Base-by-base conservation (phyloP, 2,329 filamentous ascomycete genomes). In the Colletotrichum acutatum region DNA sequence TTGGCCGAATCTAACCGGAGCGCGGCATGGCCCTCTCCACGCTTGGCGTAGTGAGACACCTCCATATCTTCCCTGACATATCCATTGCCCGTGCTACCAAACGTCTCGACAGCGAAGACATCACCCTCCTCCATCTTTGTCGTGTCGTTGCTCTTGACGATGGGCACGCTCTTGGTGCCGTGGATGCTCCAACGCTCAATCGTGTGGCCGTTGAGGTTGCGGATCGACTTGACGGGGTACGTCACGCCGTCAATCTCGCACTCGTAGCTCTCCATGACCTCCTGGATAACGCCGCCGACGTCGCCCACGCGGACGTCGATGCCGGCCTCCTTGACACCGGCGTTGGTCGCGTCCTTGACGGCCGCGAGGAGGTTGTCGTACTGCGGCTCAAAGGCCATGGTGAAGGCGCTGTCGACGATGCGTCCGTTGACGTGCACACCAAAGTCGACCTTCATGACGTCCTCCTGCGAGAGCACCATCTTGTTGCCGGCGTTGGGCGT, bases 101-200 rank as follows among this genome's bases (percentile, higher is more conserved):
- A 95, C 1, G 93, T 95, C 83, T 95, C 93, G 77, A 95, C 94
- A 69, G 93, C 93, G 80, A 95, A 95, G 6, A 92, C 90, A 79
- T 95, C 93, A 56, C 93, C 93, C 82, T 95, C 93, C 83, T 95
- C 93, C 93, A 95, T 95, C 86, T 95, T 95, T 19, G 93, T 94
- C 78, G 91, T 90, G 77, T 95, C 92, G 67, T 88, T 87, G 63
- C 91, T 90, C 84, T 95, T 95, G 71, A 95, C 93, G 78, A 95
- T 94, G 0, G 93, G 93, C 49, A 95, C 92, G 76, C 91, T 94
- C 85, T 95, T 95, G 75, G 90, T 92, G 65, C 93, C 93, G 81
- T 95, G 93, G 74, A 95, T 95, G 78, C 90, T 89, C 83, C 93
- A 94, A 72, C 90, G 93, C 57, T 92, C 86, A 77, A 95, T 95